phyloP scores from a whole-genome alignment of 2,329 filamentous ascomycete species.

The Fusarium concolor region DNA sequence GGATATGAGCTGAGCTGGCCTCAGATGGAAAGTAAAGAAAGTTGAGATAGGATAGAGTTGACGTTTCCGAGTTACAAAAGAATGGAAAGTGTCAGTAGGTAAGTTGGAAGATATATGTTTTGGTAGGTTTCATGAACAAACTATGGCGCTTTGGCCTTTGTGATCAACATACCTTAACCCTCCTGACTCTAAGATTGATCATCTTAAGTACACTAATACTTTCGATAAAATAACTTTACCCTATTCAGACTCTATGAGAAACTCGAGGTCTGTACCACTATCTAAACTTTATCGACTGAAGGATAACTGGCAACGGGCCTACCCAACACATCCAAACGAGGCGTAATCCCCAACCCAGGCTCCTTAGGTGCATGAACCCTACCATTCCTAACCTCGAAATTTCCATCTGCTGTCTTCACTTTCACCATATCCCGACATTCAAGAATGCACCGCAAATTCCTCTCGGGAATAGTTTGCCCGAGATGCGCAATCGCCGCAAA shows the following conservation, averaged over 20 bases:
- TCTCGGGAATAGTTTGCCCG: conserved; percentile 31
- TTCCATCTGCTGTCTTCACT: conserved; percentile 30
- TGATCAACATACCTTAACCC: too few species aligned
- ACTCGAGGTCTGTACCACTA: too few species aligned
- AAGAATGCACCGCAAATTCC: conserved; percentile 31
- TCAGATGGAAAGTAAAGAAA: not conserved
- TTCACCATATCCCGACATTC: conserved; percentile 32
- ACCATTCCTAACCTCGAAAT: conserved; percentile 29
- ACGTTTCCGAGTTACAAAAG: too few species aligned
- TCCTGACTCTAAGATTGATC: too few species aligned
- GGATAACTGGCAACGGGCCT: conserved; percentile 32
- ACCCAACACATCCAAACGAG: conserved; percentile 31
- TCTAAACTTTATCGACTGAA: not conserved
- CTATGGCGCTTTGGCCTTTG: too few species aligned
- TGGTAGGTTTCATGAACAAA: too few species aligned
- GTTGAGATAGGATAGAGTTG: too few species aligned
- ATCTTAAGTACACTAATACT: too few species aligned
- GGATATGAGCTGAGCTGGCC: conserved; percentile 51
- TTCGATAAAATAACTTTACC: too few species aligned
- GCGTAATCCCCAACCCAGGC: conserved; percentile 27
- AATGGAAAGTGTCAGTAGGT: too few species aligned
- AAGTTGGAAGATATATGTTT: too few species aligned
- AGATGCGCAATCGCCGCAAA: conserved; percentile 37
- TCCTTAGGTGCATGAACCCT: conserved; percentile 23
- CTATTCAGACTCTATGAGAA: too few species aligned